These are phyloP conservation scores for Poteriospumella lacustris DNA, from an alignment of 108 stramenopile genomes.

Conservation along the genomic window DNA sequence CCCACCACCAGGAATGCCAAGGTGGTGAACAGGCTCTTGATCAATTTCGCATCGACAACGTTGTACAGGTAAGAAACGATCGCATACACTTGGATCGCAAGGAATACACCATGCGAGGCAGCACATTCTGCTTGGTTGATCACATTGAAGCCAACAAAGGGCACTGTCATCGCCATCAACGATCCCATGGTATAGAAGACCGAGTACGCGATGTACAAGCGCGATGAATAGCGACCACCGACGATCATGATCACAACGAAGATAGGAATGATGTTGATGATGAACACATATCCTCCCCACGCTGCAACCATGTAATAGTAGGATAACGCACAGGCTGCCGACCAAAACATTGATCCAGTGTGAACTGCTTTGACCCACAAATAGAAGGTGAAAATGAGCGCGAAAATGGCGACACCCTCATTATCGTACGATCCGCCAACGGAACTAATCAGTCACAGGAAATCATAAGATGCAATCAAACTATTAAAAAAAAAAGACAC, in stretches of 20 bases:
- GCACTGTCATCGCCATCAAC: constrained; percentile 74
- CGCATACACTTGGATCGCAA: constrained; percentile 58
- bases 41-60: constrained; percentile 43
- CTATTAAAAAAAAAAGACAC: too few relatives aligned
- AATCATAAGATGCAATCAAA: too few relatives aligned
- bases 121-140: constrained; percentile 45
- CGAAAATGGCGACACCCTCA: constrained; percentile 85
- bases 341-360: constrained; percentile 53
- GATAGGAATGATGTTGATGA: constrained; percentile 88
- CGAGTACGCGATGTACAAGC: constrained; percentile 79
- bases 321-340: constrained; percentile 35
- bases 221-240: constrained; percentile 70
- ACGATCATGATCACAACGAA: constrained; percentile 76
- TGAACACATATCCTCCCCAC: constrained; percentile 97
- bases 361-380: constrained; percentile 70
- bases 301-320: constrained; percentile 79
- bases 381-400: constrained; percentile 86
- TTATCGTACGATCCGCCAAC: constrained; percentile 98
- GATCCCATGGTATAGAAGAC: constrained; percentile 87
- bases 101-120: constrained; percentile 48
- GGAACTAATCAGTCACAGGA: too few relatives aligned
- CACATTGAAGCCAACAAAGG: constrained; percentile 49
- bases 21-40: constrained; percentile 45
- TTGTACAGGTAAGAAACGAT: constrained; percentile 40
- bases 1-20: constrained; percentile 48